Conservation (phyloP, 140 eudicot genomes). For the Ambrosia hybrid region DNA sequence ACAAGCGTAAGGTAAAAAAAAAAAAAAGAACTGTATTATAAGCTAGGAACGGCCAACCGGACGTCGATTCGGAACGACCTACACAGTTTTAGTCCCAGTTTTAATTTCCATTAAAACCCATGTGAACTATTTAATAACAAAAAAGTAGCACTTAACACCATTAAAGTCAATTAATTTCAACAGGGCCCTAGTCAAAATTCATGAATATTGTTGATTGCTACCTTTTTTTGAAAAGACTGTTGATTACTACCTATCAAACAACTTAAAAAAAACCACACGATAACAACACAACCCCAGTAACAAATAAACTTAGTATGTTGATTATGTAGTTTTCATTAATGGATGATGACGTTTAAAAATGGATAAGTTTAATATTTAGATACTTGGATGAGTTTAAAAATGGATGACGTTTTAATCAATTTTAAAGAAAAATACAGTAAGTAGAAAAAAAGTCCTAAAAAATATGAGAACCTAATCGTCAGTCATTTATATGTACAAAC, state of each 20-base stretch:
- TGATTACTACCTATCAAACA: neutral
- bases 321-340: neutral
- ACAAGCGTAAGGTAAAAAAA: no score
- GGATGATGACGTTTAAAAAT: neutral
- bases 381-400: no score
- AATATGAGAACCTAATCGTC: neutral
- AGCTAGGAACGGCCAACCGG: no score
- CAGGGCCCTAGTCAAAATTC: neutral
- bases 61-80: neutral
- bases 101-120: conserved; percentile 23
- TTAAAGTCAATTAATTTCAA: conserved; percentile 21
- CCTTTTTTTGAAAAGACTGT: no score
- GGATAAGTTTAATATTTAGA: no score
- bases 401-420: neutral
- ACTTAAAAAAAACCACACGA: no score
- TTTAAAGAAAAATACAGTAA: neutral
- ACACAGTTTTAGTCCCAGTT: neutral
- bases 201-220: neutral
- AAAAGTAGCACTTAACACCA: conserved; percentile 12
- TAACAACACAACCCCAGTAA: no score
- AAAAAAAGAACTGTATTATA: no score
- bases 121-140: conserved; percentile 20
- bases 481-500: neutral
- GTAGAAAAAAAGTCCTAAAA: neutral
- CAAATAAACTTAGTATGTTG: no score